Percentiles rank a stretch among this genome's conserved stretches.
phyloP scores from a whole-genome alignment of 495 filamentous ascomycete genomes.

The Collariella sp. region DNA sequence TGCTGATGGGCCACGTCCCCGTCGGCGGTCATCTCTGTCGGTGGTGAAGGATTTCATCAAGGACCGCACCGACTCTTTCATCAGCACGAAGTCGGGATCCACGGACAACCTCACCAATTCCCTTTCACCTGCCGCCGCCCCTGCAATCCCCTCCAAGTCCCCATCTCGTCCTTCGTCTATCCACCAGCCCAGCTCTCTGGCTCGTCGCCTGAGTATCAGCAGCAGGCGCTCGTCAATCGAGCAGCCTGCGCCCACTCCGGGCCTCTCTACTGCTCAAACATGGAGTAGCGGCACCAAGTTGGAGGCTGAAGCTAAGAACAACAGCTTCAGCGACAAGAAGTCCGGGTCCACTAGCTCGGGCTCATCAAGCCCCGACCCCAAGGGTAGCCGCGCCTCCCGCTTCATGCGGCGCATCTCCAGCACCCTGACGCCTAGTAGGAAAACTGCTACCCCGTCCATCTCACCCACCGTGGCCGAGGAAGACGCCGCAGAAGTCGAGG shows the following conservation, averaged over 20 bases:
- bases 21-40: conserved; percentile 42
- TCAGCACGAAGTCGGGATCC: conserved; percentile 28
- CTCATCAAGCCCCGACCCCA: conserved; percentile 28
- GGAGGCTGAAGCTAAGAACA: conserved; percentile 22
- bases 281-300: conserved; percentile 27
- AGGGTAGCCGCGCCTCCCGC: conserved; percentile 55
- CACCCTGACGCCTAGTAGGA: conserved; percentile 50
- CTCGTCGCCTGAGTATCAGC: conserved; percentile 37
- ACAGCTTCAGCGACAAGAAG: conserved; percentile 10
- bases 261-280: conserved; percentile 26
- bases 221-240: conserved; percentile 39
- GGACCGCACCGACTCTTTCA: conserved; percentile 37
- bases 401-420: conserved; percentile 76
- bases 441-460: conserved; percentile 48
- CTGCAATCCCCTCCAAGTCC: conserved; percentile 26
- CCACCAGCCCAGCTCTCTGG: conserved; percentile 26
- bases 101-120: conserved; percentile 30
- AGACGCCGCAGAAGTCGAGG: conserved; percentile 40
- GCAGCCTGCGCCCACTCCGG: conserved; percentile 11
- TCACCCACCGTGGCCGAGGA: conserved; percentile 58
- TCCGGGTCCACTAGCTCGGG: conserved; percentile 11
- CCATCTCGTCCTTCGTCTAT: conserved; percentile 37
- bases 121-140: conserved; percentile 24
- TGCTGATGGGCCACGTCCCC: conserved; percentile 14
- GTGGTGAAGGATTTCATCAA: conserved; percentile 48